These are phyloP conservation scores for Royoungia palumana DNA, from an alignment of 768 basidiomycete genomes.

Conservation along the genomic window DNA sequence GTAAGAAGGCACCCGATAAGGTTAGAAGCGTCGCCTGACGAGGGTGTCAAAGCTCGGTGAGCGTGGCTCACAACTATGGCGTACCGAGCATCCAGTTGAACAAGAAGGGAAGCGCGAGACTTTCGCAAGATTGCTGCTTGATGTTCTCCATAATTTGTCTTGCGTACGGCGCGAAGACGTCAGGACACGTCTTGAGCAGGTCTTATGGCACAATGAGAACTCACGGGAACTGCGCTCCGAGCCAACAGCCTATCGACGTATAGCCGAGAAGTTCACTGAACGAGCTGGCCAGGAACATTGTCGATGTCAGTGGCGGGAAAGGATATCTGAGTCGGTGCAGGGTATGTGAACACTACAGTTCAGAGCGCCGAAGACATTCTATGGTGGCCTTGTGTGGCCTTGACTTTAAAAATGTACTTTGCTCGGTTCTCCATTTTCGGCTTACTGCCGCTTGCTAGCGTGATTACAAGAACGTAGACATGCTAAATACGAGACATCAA, in stretches of 20 bases:
- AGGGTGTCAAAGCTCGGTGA: conserved; percentile 8
- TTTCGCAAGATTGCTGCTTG: conserved; percentile 73
- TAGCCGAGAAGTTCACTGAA: conserved; percentile 69
- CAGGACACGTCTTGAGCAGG: conserved; percentile 5
- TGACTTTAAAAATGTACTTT: too few relatives aligned
- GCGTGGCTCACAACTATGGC: conserved; percentile 22
- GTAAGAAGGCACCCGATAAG: conserved; percentile 89
- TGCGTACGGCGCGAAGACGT: neutral
- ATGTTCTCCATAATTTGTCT: conserved; percentile 86
- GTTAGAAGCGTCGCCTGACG: conserved; percentile 85
- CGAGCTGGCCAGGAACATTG: conserved; percentile 20
- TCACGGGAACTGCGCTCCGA: conserved; percentile 87
- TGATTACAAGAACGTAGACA: too few relatives aligned
- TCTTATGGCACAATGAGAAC: conserved; percentile 30
- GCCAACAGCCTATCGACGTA: conserved; percentile 72
- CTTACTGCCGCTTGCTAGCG: neutral
- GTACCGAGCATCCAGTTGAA: conserved; percentile 89
- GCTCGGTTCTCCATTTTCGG: neutral
- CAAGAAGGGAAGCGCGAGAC: conserved; percentile 90
- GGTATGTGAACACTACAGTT: conserved; percentile 18
- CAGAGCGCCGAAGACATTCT: neutral
- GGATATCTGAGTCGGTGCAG: conserved; percentile 8
- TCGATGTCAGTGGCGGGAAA: neutral
- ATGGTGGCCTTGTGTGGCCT: neutral
- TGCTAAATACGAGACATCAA: too few relatives aligned